Conservation (phyloP, 495 filamentous ascomycete species). For the Lasiosphaeria miniovina region DNA sequence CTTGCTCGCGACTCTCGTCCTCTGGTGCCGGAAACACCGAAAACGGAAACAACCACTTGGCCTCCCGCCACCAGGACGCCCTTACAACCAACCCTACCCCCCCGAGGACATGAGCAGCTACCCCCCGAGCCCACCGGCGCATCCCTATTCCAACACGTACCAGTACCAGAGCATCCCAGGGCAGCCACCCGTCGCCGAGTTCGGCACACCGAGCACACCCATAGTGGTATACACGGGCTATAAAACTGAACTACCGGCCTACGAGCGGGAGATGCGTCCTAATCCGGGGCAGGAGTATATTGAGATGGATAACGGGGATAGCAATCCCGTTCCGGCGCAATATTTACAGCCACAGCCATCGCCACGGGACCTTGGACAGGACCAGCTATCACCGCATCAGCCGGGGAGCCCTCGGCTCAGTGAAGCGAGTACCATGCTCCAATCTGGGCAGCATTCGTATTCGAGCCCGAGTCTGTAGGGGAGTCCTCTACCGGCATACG, state of each 20-base stretch:
- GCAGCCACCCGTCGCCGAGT: neutral
- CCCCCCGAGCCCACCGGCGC: slow-evolving; percentile 3
- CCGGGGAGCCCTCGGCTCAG: neutral
- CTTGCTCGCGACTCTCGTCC: slow-evolving; percentile 2
- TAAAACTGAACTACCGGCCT: slow-evolving; percentile 19
- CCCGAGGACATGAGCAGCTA: slow-evolving; percentile 7
- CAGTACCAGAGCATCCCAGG: slow-evolving; percentile 1
- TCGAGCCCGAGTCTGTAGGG: neutral
- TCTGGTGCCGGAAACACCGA: slow-evolving; percentile 5
- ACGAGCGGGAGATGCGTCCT: slow-evolving; percentile 5
- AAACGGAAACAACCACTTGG: slow-evolving; percentile 1
- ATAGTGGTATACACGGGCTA: slow-evolving; percentile 15
- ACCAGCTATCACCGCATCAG: neutral
- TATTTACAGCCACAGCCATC: neutral
- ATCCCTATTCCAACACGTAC: neutral
- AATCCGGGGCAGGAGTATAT: neutral
- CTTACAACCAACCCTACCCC: slow-evolving; percentile 9
- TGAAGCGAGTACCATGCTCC: neutral
- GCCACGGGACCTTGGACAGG: neutral
- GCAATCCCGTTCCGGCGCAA: neutral
- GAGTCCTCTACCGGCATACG: neutral
- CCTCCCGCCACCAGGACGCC: slow-evolving; percentile 3
- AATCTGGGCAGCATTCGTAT: neutral
- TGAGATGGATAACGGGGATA: neutral
- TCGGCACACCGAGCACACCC: slow-evolving; percentile 2